These are phyloP conservation scores for Pseudoperonospora humuli DNA, from an alignment of 352 stramenopile species.

Conservation along the genomic window DNA sequence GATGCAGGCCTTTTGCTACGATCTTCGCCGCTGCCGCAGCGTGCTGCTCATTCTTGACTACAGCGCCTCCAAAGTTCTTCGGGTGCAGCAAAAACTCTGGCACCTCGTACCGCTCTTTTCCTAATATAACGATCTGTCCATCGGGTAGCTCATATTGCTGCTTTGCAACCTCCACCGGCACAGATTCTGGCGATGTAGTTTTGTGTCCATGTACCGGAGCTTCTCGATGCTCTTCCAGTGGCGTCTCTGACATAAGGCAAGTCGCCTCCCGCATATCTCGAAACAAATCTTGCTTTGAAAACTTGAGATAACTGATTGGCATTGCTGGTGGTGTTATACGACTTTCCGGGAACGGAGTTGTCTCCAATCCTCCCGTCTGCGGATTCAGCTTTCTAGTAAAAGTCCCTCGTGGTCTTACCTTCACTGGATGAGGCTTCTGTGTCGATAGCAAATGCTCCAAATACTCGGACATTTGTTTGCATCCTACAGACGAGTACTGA, in stretches of 20 bases:
- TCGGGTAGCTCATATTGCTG: constrained; percentile 79
- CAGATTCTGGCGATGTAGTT: neutral
- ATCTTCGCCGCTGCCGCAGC: constrained; percentile 37
- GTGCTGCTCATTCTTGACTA: constrained; percentile 42
- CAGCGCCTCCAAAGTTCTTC: constrained; percentile 38
- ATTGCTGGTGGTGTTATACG: constrained; percentile 39
- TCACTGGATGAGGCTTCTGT: constrained; percentile 27
- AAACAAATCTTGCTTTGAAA: constrained; percentile 58
- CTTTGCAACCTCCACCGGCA: constrained; percentile 17
- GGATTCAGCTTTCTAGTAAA: constrained; percentile 50
- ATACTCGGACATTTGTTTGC: constrained; percentile 64
- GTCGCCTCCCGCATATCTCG: constrained; percentile 68
- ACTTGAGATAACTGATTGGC: constrained; percentile 66
- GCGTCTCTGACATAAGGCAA: constrained; percentile 37
- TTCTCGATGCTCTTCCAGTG: constrained; percentile 31
- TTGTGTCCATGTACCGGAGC: constrained; percentile 21
- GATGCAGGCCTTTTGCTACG: constrained; percentile 54
- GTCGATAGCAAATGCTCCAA: constrained; percentile 54
- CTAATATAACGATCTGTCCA: constrained; percentile 56
- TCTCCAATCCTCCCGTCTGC: constrained; percentile 51
- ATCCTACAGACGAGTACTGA: constrained; percentile 68
- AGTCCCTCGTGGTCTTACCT: constrained; percentile 51
- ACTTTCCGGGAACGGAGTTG: constrained; percentile 29
- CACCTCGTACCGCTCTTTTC: constrained; percentile 58
- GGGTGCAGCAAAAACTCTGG: constrained; percentile 74